phyloP scores from a whole-genome alignment of 805 yeast species.

The Kodamaea sagamina region DNA sequence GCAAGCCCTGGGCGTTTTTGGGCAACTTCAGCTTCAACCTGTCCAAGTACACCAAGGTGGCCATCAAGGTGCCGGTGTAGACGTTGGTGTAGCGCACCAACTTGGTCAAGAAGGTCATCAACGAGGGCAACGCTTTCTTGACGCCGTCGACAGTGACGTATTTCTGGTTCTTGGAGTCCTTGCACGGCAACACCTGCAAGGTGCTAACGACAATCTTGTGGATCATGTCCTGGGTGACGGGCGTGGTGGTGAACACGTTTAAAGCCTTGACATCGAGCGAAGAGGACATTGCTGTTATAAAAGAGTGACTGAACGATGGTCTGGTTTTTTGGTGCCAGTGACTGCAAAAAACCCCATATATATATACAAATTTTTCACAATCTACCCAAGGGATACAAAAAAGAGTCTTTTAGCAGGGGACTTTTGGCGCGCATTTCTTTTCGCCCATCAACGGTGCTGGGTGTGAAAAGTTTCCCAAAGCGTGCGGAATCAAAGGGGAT shows the following conservation, averaged over 20 bases:
- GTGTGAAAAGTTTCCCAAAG: slow-evolving; percentile 1
- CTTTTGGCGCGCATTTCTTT: slow-evolving; percentile 5
- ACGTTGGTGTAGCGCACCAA: slow-evolving; percentile 75
- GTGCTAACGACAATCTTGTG: slow-evolving; percentile 67
- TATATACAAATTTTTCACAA: background rate
- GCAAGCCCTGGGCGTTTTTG: slow-evolving; percentile 70
- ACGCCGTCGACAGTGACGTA: slow-evolving; percentile 27
- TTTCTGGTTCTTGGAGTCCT: slow-evolving; percentile 37
- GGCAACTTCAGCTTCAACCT: slow-evolving; percentile 63
- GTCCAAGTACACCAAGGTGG: slow-evolving; percentile 69
- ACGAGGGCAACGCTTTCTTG: slow-evolving; percentile 57
- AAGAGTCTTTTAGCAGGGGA: no score
- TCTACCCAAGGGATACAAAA: slow-evolving; percentile 7
- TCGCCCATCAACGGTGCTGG: slow-evolving; percentile 6
- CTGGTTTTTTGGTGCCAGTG: background rate
- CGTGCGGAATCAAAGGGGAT: background rate
- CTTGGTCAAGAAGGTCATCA: slow-evolving; percentile 71
- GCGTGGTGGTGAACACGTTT: slow-evolving; percentile 57
- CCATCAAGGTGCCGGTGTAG: slow-evolving; percentile 76
- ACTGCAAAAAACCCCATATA: background rate
- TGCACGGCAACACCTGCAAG: slow-evolving; percentile 66
- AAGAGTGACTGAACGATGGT: slow-evolving; percentile 7
- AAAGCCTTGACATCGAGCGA: slow-evolving; percentile 52
- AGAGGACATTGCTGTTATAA: slow-evolving; percentile 2
- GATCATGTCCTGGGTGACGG: slow-evolving; percentile 75